Evolutionary conservation across 208 protist genomes (phyloP).

Genomic region (Crithidia acanthocephali): DNA sequence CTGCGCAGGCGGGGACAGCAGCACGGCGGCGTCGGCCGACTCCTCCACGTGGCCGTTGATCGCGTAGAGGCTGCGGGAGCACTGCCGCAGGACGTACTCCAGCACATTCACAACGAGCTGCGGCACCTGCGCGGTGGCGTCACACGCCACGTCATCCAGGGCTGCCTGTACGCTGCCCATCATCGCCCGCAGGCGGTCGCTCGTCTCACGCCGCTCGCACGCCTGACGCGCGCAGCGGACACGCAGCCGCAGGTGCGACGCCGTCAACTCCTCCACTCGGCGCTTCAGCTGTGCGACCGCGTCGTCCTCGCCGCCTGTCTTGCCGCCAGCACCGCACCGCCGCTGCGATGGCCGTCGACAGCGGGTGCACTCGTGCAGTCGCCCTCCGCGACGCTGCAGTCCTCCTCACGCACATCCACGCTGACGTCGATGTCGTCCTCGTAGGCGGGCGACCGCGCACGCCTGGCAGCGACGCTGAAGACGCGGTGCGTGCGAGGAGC

Average conservation of each 20-base stretch:
- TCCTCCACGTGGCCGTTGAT: neutral
- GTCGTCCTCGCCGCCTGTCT: too few relatives aligned
- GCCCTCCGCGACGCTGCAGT: neutral
- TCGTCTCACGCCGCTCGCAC: neutral
- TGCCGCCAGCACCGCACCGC: too few relatives aligned
- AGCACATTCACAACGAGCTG: neutral
- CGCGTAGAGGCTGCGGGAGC: neutral
- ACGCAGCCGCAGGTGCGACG: slow-evolving; percentile 7
- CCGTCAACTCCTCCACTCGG: slow-evolving; percentile 23
- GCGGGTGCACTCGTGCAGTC: neutral
- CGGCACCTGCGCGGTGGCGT: neutral
- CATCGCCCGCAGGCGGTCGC: slow-evolving; percentile 9
- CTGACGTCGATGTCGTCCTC: slow-evolving; percentile 1
- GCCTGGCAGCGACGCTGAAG: neutral
- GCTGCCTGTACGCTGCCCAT: slow-evolving; percentile 10
- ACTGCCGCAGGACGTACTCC: slow-evolving; percentile 19
- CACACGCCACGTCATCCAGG: neutral
- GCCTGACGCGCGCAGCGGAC: slow-evolving; percentile 18
- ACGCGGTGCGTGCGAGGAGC: slow-evolving; percentile 3
- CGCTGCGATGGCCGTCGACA: neutral
- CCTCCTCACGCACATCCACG: neutral
- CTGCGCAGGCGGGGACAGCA: neutral
- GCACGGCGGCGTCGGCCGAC: neutral
- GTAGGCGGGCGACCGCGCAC: neutral
- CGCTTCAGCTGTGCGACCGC: slow-evolving; percentile 29